phyloP scores from a whole-genome alignment of 257 asterid genomes.

The Cynanchum wilfordii region DNA sequence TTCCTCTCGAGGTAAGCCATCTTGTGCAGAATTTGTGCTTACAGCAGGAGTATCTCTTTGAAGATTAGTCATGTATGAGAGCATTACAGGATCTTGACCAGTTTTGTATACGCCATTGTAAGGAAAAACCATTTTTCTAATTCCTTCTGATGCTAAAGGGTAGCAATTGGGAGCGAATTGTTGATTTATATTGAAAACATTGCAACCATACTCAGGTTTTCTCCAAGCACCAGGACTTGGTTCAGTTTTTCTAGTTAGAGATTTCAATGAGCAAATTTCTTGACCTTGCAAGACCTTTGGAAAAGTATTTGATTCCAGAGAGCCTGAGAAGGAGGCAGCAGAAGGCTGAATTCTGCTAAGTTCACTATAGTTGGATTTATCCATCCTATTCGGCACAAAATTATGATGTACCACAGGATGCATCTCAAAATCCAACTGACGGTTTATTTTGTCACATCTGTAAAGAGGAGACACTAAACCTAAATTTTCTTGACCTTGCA shows the following conservation, averaged over 20 bases:
- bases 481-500: conserved; percentile 99
- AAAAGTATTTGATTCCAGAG: conserved; percentile 84
- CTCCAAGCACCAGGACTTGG: conserved; percentile 47
- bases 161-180: conserved; percentile 51
- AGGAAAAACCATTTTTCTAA: conserved; percentile 51
- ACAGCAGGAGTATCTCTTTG: conserved; percentile 40
- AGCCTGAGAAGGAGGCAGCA: conserved; percentile 61
- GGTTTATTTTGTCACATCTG: conserved; percentile 58
- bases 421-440: conserved; percentile 59
- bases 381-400: conserved; percentile 45
- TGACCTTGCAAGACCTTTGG: conserved; percentile 99
- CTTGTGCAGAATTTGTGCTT: conserved; percentile 35
- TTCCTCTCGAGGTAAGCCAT: conserved; percentile 37
- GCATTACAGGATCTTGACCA: conserved; percentile 48
- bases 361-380: conserved; percentile 34
- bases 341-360: conserved; percentile 55
- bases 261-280: conserved; percentile 87
- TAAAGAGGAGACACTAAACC: conserved; percentile 60
- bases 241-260: conserved; percentile 58
- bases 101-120: conserved; percentile 43
- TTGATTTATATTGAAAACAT: conserved; percentile 34
- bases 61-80: conserved; percentile 40
- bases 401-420: conserved; percentile 37
- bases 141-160: conserved; percentile 86
- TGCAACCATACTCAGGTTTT: conserved; percentile 50